Evolutionary conservation across 768 basidiomycete genomes (phyloP).

Genomic region (Leccinum pellstonianum): DNA sequence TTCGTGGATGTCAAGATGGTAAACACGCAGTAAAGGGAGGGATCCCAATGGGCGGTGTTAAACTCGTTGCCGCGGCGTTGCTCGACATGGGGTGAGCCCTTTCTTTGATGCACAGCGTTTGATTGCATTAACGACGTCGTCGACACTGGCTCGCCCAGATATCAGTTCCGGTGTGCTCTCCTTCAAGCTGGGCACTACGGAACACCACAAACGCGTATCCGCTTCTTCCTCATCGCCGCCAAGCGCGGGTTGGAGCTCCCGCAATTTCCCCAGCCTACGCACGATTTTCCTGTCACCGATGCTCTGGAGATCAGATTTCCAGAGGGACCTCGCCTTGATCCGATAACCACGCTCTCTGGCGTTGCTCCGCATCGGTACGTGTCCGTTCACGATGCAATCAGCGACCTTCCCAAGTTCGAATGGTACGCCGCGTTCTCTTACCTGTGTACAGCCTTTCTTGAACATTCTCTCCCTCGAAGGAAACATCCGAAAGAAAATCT

Average conservation of each 20-base stretch:
- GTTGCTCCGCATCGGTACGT: constrained; percentile 57
- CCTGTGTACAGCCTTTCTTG: background rate
- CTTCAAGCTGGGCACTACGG: constrained; percentile 51
- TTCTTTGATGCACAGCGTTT: background rate
- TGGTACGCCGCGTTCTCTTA: constrained; percentile 47
- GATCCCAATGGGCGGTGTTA: constrained; percentile 71
- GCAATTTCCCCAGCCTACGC: constrained; percentile 42
- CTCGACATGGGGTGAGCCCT: constrained; percentile 61
- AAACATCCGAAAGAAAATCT: constrained; percentile 20
- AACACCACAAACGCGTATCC: constrained; percentile 44
- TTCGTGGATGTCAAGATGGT: constrained; percentile 37
- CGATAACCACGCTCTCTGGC: constrained; percentile 48
- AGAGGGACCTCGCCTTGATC: constrained; percentile 37
- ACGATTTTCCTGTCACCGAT: constrained; percentile 41
- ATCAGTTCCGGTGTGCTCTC: constrained; percentile 43
- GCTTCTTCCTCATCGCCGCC: constrained; percentile 50
- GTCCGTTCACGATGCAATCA: constrained; percentile 69
- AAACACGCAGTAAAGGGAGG: constrained; percentile 57
- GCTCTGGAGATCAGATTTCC: constrained; percentile 52
- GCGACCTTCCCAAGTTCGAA: constrained; percentile 70
- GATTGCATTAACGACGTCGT: background rate
- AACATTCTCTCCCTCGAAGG: constrained; percentile 12
- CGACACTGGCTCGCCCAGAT: constrained; percentile 27
- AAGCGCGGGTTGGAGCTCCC: constrained; percentile 38
- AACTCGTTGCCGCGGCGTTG: constrained; percentile 59